phyloP scores from a whole-genome alignment of 495 filamentous ascomycete genomes.

The Penicillium longicatenatum region DNA sequence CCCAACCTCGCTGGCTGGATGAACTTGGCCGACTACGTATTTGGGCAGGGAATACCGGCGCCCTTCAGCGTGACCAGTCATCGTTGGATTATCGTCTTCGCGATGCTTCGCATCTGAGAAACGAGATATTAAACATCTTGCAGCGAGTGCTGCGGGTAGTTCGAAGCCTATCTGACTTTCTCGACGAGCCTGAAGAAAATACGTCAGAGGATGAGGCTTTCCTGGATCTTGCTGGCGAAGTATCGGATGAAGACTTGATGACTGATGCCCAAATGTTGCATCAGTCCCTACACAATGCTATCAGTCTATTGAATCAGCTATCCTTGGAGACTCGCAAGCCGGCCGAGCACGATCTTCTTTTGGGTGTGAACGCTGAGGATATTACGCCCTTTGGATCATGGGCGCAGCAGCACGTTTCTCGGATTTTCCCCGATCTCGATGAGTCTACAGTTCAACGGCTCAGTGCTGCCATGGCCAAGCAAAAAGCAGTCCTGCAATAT shows the following conservation, averaged over 20 bases:
- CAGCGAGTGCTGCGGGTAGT: constrained; percentile 5
- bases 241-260: too few relatives aligned
- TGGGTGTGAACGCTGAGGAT: constrained; percentile 10
- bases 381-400: constrained; percentile 8
- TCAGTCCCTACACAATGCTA: constrained; percentile 6
- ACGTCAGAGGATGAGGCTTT: neutral
- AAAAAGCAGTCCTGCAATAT: constrained; percentile 20
- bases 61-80: constrained; percentile 39
- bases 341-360: constrained; percentile 23
- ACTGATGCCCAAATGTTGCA: constrained; percentile 13
- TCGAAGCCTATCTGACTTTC: neutral
- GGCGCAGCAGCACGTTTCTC: constrained; percentile 10
- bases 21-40: constrained; percentile 41
- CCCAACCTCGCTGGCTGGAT: constrained; percentile 28
- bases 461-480: constrained; percentile 19
- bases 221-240: neutral
- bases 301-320: constrained; percentile 26
- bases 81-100: constrained; percentile 50
- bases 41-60: constrained; percentile 52
- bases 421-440: constrained; percentile 16
- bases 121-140: constrained; percentile 18
- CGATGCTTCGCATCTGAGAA: constrained; percentile 48
- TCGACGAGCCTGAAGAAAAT: constrained; percentile 3
- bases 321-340: constrained; percentile 29
- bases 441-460: constrained; percentile 5